Conservation (phyloP, 345 rosid species). For the Citrus australasica region DNA sequence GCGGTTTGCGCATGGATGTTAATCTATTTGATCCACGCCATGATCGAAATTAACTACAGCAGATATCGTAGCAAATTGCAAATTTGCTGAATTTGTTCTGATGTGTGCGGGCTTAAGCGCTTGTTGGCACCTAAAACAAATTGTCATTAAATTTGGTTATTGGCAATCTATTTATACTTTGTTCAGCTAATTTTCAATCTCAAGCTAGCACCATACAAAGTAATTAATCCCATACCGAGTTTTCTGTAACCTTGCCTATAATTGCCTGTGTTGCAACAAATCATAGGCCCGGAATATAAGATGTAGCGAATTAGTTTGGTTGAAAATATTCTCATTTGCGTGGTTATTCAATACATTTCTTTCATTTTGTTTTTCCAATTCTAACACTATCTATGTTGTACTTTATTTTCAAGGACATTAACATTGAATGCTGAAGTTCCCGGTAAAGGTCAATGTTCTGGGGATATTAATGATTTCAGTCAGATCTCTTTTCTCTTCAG, state of each 20-base stretch:
- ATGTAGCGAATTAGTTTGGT: neutral
- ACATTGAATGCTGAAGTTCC: neutral
- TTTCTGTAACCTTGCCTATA: neutral
- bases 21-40: neutral
- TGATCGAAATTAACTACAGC: neutral
- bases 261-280: too few species aligned
- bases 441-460: neutral
- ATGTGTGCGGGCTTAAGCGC: neutral
- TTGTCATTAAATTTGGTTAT: neutral
- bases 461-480: neutral
- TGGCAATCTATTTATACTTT: neutral
- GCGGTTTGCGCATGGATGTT: neutral
- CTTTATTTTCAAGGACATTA: neutral
- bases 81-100: neutral
- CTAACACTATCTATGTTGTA: neutral
- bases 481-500: neutral
- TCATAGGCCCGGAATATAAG: too few species aligned
- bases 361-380: neutral
- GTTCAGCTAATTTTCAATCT: neutral
- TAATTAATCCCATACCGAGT: neutral
- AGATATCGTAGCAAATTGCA: neutral
- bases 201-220: neutral
- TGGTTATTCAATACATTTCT: neutral
- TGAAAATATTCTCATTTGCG: neutral
- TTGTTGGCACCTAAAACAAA: neutral